These are phyloP conservation scores for Eucalyptus pumila DNA, from an alignment of 345 rosid species.

Conservation along the genomic window DNA sequence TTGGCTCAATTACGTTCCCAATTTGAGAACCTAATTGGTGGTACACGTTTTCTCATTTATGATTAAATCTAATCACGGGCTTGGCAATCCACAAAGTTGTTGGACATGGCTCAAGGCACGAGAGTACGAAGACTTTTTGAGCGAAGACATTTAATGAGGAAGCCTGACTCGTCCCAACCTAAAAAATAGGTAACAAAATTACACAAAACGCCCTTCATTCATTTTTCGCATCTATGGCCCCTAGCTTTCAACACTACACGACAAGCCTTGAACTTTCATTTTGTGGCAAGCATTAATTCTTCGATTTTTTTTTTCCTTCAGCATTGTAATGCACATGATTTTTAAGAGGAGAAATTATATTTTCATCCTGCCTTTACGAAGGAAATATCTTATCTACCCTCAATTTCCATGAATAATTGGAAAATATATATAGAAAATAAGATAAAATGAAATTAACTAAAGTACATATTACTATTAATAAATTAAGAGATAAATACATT, in stretches of 20 bases:
- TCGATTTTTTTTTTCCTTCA: background rate
- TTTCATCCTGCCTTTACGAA: background rate
- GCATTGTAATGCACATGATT: background rate
- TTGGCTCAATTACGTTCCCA: background rate
- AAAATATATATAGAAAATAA: background rate
- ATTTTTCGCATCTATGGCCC: background rate
- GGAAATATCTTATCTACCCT: background rate
- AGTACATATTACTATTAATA: background rate
- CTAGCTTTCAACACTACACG: background rate
- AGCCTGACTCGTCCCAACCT: background rate
- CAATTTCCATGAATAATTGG: background rate
- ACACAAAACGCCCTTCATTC: background rate
- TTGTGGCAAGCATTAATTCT: fast-evolving
- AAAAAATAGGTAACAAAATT: background rate
- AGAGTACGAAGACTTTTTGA: background rate
- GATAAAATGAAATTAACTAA: background rate
- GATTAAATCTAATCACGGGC: background rate
- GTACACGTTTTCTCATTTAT: background rate
- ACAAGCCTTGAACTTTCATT: background rate
- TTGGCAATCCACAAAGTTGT: background rate
- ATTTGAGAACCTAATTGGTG: background rate
- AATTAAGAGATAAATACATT: no score
- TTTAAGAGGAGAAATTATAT: background rate
- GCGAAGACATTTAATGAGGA: background rate
- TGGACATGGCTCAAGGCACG: background rate